Percentiles rank a stretch among this genome's conserved stretches.
Evolutionary conservation across 306 rosid genomes (phyloP).

Genomic region (Cajanus cajan): DNA sequence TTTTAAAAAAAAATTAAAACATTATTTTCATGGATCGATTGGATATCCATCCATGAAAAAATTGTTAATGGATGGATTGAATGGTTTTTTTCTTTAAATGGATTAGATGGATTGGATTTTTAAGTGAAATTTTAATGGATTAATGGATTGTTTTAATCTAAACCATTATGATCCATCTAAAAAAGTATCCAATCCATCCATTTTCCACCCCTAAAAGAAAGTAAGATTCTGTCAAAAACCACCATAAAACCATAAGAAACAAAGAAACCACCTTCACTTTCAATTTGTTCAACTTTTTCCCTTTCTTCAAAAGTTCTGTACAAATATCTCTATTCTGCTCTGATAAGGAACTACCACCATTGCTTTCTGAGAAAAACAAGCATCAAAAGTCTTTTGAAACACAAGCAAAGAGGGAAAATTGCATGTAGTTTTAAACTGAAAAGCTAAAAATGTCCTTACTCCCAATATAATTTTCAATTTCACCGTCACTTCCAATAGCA

Average conservation of each 20-base stretch:
- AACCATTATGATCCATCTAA: too few species aligned
- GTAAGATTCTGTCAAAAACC: not conserved
- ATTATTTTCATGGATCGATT: too few species aligned
- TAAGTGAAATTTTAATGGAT: too few species aligned
- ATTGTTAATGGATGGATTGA: too few species aligned
- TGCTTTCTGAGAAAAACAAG: conserved; percentile 45
- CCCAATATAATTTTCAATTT: conserved; percentile 45
- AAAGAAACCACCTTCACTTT: conserved; percentile 64
- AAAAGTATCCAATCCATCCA: too few species aligned
- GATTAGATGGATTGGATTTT: too few species aligned
- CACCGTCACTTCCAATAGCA: conserved; percentile 37
- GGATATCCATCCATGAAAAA: too few species aligned
- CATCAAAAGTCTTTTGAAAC: conserved; percentile 10
- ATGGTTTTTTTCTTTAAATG: too few species aligned
- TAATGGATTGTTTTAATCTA: too few species aligned
- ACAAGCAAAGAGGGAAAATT: not conserved
- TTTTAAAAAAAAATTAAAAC: too few species aligned
- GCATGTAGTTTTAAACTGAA: not conserved
- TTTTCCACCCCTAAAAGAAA: too few species aligned
- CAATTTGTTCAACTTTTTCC: conserved; percentile 58
- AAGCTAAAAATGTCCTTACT: conserved; percentile 42
- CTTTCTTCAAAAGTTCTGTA: conserved; percentile 55
- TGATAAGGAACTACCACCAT: conserved; percentile 43
- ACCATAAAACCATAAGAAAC: not conserved
- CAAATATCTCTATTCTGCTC: conserved; percentile 55